A percentile compares a stretch with the other conserved stretches of the same genome.
Evolutionary conservation across 257 asterid species (phyloP).

Genomic region (Fraxinus quadrangulata): DNA sequence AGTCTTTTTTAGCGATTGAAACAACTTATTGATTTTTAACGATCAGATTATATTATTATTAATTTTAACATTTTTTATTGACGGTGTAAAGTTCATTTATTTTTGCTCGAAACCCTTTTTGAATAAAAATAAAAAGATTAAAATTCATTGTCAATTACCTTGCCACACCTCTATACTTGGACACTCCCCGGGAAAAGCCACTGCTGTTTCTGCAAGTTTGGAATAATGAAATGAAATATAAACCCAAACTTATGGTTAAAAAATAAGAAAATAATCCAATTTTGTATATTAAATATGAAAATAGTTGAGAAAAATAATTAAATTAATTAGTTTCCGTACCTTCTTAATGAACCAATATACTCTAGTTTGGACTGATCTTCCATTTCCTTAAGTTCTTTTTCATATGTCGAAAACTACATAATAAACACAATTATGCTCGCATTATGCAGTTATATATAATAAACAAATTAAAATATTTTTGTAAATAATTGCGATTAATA

Average conservation of each 20-base stretch:
- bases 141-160: conserved; percentile 43
- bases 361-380: conserved; percentile 81
- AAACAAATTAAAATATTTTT: neutral
- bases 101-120: neutral
- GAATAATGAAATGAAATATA: neutral
- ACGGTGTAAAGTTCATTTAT: neutral
- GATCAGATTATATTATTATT: no score
- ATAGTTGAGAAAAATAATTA: neutral
- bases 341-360: conserved; percentile 84
- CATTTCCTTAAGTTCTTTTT: conserved; percentile 79
- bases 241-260: neutral
- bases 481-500: neutral
- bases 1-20: neutral
- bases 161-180: conserved; percentile 96
- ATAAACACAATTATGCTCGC: neutral
- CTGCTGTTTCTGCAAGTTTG: conserved; percentile 73
- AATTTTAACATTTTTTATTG: no score
- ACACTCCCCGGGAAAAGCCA: conserved; percentile 96
- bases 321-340: conserved; percentile 39
- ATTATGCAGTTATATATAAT: neutral
- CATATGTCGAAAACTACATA: conserved; percentile 53
- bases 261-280: neutral
- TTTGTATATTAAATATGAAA: neutral
- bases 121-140: neutral
- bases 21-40: no score